Evolutionary conservation across 2,329 filamentous ascomycete genomes (phyloP).

Genomic region (Fusarium sp.): DNA sequence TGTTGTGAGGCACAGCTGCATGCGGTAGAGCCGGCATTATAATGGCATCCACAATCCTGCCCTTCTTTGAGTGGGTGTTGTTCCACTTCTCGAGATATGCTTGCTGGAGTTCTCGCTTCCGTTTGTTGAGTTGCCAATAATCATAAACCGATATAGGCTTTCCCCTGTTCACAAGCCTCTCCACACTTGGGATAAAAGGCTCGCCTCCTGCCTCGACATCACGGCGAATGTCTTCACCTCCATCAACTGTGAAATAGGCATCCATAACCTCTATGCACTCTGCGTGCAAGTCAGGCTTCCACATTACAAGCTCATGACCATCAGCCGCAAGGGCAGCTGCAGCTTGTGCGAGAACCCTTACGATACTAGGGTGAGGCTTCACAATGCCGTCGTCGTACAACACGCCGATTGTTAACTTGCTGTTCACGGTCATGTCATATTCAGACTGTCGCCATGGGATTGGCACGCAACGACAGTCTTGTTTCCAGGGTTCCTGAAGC

Average conservation of each 20-base stretch:
- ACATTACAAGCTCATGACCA: constrained; percentile 65
- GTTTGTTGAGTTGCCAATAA: constrained; percentile 74
- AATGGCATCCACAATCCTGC: constrained; percentile 63
- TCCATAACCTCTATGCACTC: constrained; percentile 70
- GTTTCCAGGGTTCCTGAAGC: constrained; percentile 60
- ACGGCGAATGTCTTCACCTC: constrained; percentile 69
- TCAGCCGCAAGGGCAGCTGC: constrained; percentile 52
- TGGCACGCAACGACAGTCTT: constrained; percentile 64
- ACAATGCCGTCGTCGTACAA: constrained; percentile 65
- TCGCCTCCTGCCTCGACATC: constrained; percentile 67
- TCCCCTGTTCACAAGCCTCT: constrained; percentile 63
- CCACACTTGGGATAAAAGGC: constrained; percentile 67
- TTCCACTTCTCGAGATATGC: constrained; percentile 69
- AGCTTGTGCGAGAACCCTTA: constrained; percentile 55
- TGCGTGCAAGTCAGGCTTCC: constrained; percentile 62
- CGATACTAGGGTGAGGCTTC: constrained; percentile 63
- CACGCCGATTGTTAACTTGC: constrained; percentile 61
- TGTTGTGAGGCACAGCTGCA: constrained; percentile 58
- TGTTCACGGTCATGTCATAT: constrained; percentile 53
- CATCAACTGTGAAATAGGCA: constrained; percentile 69
- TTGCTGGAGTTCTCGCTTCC: constrained; percentile 56
- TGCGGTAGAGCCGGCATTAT: constrained; percentile 71
- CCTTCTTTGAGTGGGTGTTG: constrained; percentile 53
- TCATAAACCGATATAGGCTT: constrained; percentile 68
- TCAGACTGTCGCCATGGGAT: constrained; percentile 62